These are phyloP conservation scores for Calocybe gambosa DNA, from an alignment of 1,284 basidiomycete species.

Conservation along the genomic window DNA sequence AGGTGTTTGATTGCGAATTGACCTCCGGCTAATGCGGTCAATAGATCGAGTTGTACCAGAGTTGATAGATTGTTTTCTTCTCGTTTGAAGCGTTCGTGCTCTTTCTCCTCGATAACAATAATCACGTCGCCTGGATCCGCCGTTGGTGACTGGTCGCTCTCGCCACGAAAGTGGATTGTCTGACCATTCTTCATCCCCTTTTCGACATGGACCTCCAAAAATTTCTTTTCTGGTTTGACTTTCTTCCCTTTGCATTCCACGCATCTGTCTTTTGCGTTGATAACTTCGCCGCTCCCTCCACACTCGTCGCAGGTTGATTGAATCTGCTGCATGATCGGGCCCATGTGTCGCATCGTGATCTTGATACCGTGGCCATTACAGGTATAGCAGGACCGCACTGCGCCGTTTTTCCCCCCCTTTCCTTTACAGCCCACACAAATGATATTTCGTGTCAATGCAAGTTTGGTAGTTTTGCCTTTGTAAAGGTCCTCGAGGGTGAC, in stretches of 20 bases:
- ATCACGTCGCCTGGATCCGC: slow-evolving; percentile 94
- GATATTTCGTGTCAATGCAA: slow-evolving; percentile 93
- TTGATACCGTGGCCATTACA: slow-evolving; percentile 93
- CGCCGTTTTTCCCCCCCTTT: slow-evolving; percentile 96
- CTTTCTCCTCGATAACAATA: slow-evolving; percentile 96
- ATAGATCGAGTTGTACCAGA: slow-evolving; percentile 87
- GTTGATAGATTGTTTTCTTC: slow-evolving; percentile 89
- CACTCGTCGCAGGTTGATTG: slow-evolving; percentile 95
- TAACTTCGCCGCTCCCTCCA: slow-evolving; percentile 86
- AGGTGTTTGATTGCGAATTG: slow-evolving; percentile 90
- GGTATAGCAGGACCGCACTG: slow-evolving; percentile 73
- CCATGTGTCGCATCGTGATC: slow-evolving; percentile 91
- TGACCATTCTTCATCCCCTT: slow-evolving; percentile 99
- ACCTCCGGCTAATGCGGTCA: slow-evolving; percentile 93
- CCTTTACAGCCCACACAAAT: slow-evolving; percentile 94
- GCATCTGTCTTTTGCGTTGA: slow-evolving; percentile 94
- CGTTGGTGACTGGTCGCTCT: slow-evolving; percentile 93
- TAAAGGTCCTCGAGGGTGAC: slow-evolving; percentile 98
- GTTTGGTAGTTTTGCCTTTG: slow-evolving; percentile 97
- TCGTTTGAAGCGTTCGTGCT: slow-evolving; percentile 87
- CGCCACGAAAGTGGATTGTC: slow-evolving; percentile 91
- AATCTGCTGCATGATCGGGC: slow-evolving; percentile 99
- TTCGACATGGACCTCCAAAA: slow-evolving; percentile 98
- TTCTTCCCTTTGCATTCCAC: slow-evolving; percentile 95
- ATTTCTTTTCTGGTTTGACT: slow-evolving; percentile 91